Evolutionary conservation across 2,329 filamentous ascomycete species (phyloP).

Genomic region (Pseudogymnoascus destructans): DNA sequence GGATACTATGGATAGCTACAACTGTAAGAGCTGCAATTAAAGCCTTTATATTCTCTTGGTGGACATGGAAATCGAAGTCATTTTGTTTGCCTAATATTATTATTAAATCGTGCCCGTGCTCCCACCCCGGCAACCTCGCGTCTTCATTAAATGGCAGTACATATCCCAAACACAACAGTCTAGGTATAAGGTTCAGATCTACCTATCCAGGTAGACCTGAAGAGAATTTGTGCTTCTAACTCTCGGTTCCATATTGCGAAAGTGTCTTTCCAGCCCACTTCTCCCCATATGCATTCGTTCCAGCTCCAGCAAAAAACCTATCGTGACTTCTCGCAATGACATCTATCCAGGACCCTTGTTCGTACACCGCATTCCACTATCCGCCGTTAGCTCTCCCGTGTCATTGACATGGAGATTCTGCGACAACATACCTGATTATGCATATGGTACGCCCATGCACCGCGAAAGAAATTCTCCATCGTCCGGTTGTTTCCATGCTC

Average conservation of each 20-base stretch:
- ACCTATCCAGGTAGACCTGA: neutral
- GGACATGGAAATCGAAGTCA: neutral
- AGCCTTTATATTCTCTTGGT: neutral
- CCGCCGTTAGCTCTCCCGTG: neutral
- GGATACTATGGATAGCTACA: neutral
- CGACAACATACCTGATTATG: neutral
- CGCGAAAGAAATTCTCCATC: neutral
- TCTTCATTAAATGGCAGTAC: neutral
- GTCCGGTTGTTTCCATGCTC: neutral
- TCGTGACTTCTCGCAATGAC: neutral
- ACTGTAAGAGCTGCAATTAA: neutral
- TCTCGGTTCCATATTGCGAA: neutral
- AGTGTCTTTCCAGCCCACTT: neutral
- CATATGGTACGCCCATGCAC: conserved; percentile 5
- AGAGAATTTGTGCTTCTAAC: neutral
- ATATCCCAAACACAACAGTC: neutral
- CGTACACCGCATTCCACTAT: conserved; percentile 1
- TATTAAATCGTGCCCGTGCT: neutral
- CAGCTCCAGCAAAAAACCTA: neutral
- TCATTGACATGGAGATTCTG: neutral
- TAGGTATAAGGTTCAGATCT: neutral
- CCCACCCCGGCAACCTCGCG: neutral
- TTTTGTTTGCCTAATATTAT: neutral
- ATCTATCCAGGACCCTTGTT: conserved; percentile 2
- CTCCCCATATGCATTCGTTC: conserved; percentile 2